These are phyloP conservation scores for Penicillium sp. DNA, from an alignment of 2,329 filamentous ascomycete species.

Conservation along the genomic window DNA sequence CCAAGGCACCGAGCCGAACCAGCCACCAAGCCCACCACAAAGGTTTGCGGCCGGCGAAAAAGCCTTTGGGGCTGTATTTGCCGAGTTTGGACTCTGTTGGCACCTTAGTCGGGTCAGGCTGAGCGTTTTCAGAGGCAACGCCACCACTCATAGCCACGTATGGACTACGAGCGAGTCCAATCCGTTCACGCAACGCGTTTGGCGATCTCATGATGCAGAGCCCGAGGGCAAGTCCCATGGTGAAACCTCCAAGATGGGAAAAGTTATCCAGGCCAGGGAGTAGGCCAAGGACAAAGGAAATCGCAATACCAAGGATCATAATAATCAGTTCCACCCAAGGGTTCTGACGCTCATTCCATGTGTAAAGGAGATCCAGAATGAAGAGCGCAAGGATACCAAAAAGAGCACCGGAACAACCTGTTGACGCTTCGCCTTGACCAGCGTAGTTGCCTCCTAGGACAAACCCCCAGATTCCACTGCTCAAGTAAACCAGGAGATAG, in stretches of 20 bases:
- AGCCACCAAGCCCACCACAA: constrained; percentile 99
- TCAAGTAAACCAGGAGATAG: constrained; percentile 88
- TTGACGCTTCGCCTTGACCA: constrained; percentile 77
- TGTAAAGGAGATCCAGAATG: constrained; percentile 89
- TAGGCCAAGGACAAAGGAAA: constrained; percentile 90
- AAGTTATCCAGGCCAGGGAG: constrained; percentile 96
- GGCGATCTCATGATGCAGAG: constrained; percentile 89
- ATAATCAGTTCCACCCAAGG: constrained; percentile 87
- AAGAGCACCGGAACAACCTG: constrained; percentile 85
- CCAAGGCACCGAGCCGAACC: constrained; percentile 75
- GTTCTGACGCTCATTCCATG: constrained; percentile 77
- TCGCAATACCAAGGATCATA: constrained; percentile 80
- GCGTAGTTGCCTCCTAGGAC: constrained; percentile 95
- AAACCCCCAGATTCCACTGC: constrained; percentile 92
- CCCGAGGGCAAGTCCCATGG: constrained; percentile 87
- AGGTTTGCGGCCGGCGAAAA: constrained; percentile 90
- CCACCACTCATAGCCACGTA: constrained; percentile 70
- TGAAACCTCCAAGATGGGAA: constrained; percentile 92
- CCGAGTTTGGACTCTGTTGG: constrained; percentile 40
- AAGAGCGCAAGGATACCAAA: constrained; percentile 91
- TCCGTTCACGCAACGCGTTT: constrained; percentile 74
- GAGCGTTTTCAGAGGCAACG: constrained; percentile 33
- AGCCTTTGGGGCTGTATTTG: constrained; percentile 55
- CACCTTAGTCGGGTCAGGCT: constrained; percentile 58
- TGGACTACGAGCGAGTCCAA: constrained; percentile 70